phyloP scores from a whole-genome alignment of 2,329 filamentous ascomycete species.

The Raffaelea ambrosiae region DNA sequence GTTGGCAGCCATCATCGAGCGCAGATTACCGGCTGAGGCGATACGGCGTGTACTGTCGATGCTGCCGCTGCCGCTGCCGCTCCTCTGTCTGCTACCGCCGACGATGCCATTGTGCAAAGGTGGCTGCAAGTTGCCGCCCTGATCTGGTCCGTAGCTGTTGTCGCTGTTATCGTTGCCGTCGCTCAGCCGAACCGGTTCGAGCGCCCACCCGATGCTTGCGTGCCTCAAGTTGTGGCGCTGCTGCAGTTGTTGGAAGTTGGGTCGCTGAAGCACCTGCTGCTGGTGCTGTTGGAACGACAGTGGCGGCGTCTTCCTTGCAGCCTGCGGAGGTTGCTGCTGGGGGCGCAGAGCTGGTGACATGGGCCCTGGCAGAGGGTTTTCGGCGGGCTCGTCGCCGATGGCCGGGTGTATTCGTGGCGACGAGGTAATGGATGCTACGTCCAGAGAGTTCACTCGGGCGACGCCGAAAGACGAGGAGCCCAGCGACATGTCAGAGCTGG shows the following conservation, averaged over 20 bases:
- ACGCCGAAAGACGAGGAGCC: neutral
- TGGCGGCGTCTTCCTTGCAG: neutral
- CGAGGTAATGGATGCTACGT: slow-evolving; percentile 4
- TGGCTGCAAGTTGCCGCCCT: neutral
- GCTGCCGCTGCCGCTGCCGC: slow-evolving; percentile 3
- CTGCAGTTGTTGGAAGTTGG: slow-evolving; percentile 10
- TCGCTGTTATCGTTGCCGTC: slow-evolving; percentile 11
- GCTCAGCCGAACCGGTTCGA: slow-evolving; percentile 22
- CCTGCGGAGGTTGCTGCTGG: neutral
- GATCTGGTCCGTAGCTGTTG: slow-evolving; percentile 9
- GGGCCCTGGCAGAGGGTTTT: slow-evolving; percentile 1
- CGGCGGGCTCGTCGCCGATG: neutral
- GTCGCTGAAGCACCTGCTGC: slow-evolving; percentile 8
- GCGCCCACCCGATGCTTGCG: slow-evolving; percentile 23
- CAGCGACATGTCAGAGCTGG: slow-evolving; percentile 4
- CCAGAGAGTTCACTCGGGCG: neutral
- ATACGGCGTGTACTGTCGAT: slow-evolving; percentile 10
- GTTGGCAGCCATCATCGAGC: slow-evolving; percentile 5
- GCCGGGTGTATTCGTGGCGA: slow-evolving; percentile 1
- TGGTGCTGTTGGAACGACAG: slow-evolving; percentile 8
- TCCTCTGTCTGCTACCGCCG: neutral
- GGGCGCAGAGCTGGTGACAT: neutral
- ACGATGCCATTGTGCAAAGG: no score
- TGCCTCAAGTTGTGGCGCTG: slow-evolving; percentile 18
- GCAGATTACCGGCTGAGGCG: slow-evolving; percentile 16